Base-by-base conservation (phyloP, 1,139 yeast species). In the Lizanozyma gosingica region DNA sequence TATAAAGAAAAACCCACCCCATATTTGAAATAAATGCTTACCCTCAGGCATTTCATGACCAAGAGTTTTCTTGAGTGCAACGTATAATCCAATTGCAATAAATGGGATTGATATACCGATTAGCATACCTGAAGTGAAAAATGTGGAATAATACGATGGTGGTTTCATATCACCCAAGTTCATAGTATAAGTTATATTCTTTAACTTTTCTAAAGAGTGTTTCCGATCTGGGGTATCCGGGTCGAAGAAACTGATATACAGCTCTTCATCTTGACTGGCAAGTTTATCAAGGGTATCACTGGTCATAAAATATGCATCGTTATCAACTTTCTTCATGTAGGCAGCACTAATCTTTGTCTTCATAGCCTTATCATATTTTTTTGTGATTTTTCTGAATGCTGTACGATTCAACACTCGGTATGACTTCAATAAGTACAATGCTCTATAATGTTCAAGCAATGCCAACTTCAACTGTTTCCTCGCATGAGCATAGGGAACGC, bases 1-100 rank as follows among this genome's bases (percentile, higher is more conserved):
- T 4, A 83, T 59, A 42, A 88, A 55, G 48, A 88, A 76, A 57
- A 87, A 87, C 1, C 97, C 97, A 4, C 82, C 97, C 95, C 96
- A 92, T 3, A 92, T 71, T 53, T 94, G 97, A 38, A 92, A 60
- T 43, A 90, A 55, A 44, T 62, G 81, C 38, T 61, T 63, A 0
- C 80, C 84, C 46, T 76, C 80, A 1, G 77, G 75, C 14, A 75
- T 55, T 2, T 59, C 56, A 1, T 59, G 57, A 34, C 52, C 52
- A 6, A 71, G 35, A 0, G 78, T 63, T 39, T 62, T 65, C 39
- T 60, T 53, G 1, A 80, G 49, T 0, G 80, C 90, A 2, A 56
- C 47, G 43, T 73, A 75, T 3, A 81, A 43, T 0, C 76, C 80
- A 37, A 78, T 65, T 1, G 69, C 54, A 22, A 80, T 62, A 22